A percentile compares a stretch with the other conserved stretches of the same genome.
phyloP scores from a whole-genome alignment of 2,329 filamentous ascomycete genomes.

The Claviceps africana region DNA sequence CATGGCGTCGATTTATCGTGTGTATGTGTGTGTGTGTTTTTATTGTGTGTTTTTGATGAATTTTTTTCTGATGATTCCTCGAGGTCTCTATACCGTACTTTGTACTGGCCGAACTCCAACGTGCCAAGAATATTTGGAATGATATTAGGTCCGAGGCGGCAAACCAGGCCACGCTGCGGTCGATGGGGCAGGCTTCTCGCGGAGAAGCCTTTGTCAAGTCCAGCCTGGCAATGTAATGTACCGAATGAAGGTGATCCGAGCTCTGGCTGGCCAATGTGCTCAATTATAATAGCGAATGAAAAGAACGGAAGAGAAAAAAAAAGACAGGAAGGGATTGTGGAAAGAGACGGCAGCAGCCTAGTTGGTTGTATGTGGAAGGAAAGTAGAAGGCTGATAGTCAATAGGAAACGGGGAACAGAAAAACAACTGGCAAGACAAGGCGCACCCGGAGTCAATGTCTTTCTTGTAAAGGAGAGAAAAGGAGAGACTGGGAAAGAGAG shows the following conservation, averaged over 20 bases:
- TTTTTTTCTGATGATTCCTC: conserved; percentile 12
- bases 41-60: too few species aligned
- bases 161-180: conserved; percentile 12
- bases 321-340: too few species aligned
- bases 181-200: conserved; percentile 2
- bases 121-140: neutral
- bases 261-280: neutral
- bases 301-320: neutral
- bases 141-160: conserved; percentile 4
- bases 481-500: conserved; percentile 6
- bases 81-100: neutral
- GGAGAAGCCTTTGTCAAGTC: neutral
- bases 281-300: neutral
- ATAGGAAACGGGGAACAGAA: conserved; percentile 14
- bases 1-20: conserved; percentile 33
- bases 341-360: conserved; percentile 42
- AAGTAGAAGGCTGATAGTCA: conserved; percentile 14
- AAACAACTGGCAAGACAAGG: conserved; percentile 15
- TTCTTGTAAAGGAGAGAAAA: neutral
- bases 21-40: too few species aligned
- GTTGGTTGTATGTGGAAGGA: conserved; percentile 35
- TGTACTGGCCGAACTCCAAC: neutral
- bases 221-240: neutral
- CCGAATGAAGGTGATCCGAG: neutral
- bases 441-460: conserved; percentile 5